Conservation (phyloP, 179 eudicot species). For the Spinacia oleracea region DNA sequence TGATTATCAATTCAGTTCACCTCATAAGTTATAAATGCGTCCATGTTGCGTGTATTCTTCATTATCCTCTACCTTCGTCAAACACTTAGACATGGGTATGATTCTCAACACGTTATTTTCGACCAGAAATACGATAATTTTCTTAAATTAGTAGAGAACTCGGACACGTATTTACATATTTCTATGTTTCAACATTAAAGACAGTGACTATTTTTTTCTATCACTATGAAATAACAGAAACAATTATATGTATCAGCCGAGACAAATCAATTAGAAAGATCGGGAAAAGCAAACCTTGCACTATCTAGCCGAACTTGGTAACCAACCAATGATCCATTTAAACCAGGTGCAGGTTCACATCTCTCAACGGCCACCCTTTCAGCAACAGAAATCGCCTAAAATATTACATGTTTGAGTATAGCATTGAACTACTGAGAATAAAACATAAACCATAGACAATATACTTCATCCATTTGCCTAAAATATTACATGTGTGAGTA, state of each 20-base stretch:
- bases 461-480: no score
- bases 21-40: not conserved
- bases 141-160: no score
- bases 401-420: conserved; percentile 6
- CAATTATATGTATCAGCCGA: not conserved
- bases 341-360: conserved; percentile 87
- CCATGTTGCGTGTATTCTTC: not conserved
- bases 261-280: not conserved
- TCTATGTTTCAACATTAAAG: not conserved
- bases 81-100: not conserved
- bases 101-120: not conserved
- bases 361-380: conserved; percentile 99
- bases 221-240: not conserved
- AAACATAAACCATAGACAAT: not conserved
- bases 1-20: not conserved
- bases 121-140: not conserved
- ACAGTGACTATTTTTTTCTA: not conserved
- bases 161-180: not conserved
- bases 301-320: conserved; percentile 98
- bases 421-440: conserved; percentile 1
- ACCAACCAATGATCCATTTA: conserved; percentile 86
- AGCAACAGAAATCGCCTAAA: conserved; percentile 93
- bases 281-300: conserved; percentile 63
- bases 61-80: not conserved
- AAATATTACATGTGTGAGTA: conserved; percentile 13